A percentile compares a stretch with the other conserved stretches of the same genome.
Evolutionary conservation across 2,329 filamentous ascomycete genomes (phyloP).

Genomic region (Stemphylium lycopersici): DNA sequence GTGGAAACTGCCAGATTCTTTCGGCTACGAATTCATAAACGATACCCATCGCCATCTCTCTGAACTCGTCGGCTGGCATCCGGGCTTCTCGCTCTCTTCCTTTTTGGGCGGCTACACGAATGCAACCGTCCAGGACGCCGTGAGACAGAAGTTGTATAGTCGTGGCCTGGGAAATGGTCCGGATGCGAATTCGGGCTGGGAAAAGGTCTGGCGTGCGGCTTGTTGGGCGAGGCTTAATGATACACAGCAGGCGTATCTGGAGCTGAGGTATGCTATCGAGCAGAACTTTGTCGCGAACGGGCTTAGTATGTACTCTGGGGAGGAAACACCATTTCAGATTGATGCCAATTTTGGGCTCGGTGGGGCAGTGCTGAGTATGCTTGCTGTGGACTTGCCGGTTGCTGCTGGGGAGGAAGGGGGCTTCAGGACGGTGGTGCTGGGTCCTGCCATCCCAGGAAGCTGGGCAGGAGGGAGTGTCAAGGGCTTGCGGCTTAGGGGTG

Average conservation of each 20-base stretch:
- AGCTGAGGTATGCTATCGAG: slow-evolving; percentile 57
- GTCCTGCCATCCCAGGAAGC: slow-evolving; percentile 55
- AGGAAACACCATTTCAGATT: slow-evolving; percentile 61
- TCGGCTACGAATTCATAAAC: slow-evolving; percentile 50
- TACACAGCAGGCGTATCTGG: slow-evolving; percentile 56
- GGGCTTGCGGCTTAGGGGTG: slow-evolving; percentile 55
- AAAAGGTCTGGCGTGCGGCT: slow-evolving; percentile 63
- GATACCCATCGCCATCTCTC: slow-evolving; percentile 62
- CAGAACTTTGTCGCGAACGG: slow-evolving; percentile 60
- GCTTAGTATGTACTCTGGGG: slow-evolving; percentile 59
- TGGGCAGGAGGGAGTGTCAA: slow-evolving; percentile 56
- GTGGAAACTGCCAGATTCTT: slow-evolving; percentile 55
- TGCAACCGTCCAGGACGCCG: slow-evolving; percentile 53
- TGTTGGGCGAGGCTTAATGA: slow-evolving; percentile 64
- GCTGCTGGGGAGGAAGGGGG: slow-evolving; percentile 30
- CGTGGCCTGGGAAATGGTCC: slow-evolving; percentile 55
- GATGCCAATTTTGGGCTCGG: slow-evolving; percentile 66
- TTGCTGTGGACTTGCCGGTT: slow-evolving; percentile 56
- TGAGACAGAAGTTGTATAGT: slow-evolving; percentile 54
- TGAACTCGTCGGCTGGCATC: slow-evolving; percentile 63
- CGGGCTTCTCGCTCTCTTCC: slow-evolving; percentile 58
- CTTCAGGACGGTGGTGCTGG: slow-evolving; percentile 51
- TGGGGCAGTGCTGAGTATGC: slow-evolving; percentile 59
- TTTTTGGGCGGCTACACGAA: slow-evolving; percentile 52
- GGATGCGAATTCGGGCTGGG: slow-evolving; percentile 64